Base-by-base conservation (phyloP, 2,329 filamentous ascomycete genomes). In the Ceratocystis alfenasii region DNA sequence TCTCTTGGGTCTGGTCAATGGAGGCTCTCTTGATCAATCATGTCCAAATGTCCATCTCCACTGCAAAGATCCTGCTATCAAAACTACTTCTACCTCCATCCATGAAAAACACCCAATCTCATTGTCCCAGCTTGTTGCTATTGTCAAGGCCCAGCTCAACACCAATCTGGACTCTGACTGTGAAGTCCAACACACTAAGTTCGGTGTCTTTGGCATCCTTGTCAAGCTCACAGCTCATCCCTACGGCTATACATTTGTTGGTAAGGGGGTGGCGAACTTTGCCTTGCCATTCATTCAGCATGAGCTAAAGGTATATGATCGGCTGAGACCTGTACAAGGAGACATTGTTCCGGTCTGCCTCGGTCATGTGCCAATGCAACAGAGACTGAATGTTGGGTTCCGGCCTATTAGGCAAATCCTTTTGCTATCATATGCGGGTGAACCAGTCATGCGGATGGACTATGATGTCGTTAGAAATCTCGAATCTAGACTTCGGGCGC, bases 221-320 rank as follows among this genome's bases (percentile, higher is more conserved):
- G 25, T 63, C 8, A 63, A 63, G 61, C 36, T 33, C 25, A 63
- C 61, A 12, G 61, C 36, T 10, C 22, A 48, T 15, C 22, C 20
- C 6, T 30, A 63, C 5, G 36, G 61, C 30, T 63, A 63, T 30
- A 63, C 41, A 48, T 22, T 63, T 48, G 61, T 63, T 33, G 61
- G 17, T 6, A 63, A 63, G 61, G 41, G 30, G 36, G 10, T 17
- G 61, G 41, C n/a, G 12, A 22, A 48, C 8, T 7, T 28, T 22
- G n/a, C 20, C 41, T 15, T 45, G 5, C 7, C 12, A 5, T 28
- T 28, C 17, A 17, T 63, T 5, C 15, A 28, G 1, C 41, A 63
- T 48, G 61, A 63, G 10, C 15, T 41, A 7, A 3, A 15, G 44
- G 44, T 63, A 6, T 50, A 63, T 30, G n/a, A 25, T 20, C 36